Percentiles rank a stretch among this genome's conserved stretches.
phyloP scores from a whole-genome alignment of 257 asterid genomes.

The Solanum pennellii region DNA sequence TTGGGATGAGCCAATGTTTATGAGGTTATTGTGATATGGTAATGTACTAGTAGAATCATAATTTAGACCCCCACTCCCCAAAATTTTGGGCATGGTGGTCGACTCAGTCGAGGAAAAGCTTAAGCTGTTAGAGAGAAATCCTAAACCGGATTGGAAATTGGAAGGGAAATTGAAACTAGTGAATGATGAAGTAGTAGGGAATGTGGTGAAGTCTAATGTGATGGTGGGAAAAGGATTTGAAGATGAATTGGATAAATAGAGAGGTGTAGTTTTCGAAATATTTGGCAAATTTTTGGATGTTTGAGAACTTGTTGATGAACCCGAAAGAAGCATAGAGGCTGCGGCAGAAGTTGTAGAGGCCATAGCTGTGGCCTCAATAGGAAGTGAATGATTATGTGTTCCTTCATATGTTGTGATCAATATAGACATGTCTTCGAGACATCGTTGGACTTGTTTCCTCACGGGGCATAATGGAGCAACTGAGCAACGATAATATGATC shows the following conservation, averaged over 20 bases:
- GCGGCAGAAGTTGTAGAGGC: slow-evolving; percentile 95
- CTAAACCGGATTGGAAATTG: slow-evolving; percentile 12
- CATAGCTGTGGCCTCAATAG: slow-evolving; percentile 79
- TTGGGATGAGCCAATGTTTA: slow-evolving; percentile 11
- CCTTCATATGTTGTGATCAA: slow-evolving; percentile 91
- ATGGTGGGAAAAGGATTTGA: slow-evolving; percentile 50
- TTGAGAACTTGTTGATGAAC: slow-evolving; percentile 43
- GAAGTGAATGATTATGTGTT: slow-evolving; percentile 78
- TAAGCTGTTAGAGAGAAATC: slow-evolving; percentile 30
- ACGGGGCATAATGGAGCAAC: slow-evolving; percentile 73
- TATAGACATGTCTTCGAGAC: slow-evolving; percentile 63
- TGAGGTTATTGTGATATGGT: slow-evolving; percentile 8
- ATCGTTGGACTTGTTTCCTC: slow-evolving; percentile 85
- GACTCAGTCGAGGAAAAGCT: slow-evolving; percentile 34
- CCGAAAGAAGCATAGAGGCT: slow-evolving; percentile 88
- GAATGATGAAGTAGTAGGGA: slow-evolving; percentile 20
- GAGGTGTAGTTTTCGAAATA: slow-evolving; percentile 16
- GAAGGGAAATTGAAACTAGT: slow-evolving; percentile 29
- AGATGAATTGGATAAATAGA: slow-evolving; percentile 29
- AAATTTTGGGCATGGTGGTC: slow-evolving; percentile 11
- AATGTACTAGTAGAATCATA: slow-evolving; percentile 4
- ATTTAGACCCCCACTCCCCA: slow-evolving; percentile 23
- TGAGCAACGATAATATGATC: slow-evolving; percentile 90
- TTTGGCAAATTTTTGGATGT: background rate
- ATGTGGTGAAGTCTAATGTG: slow-evolving; percentile 70